Evolutionary conservation across 2,329 filamentous ascomycete species (phyloP), one percentile per base, ranked within the genome.

Genomic region (Aspergillus sp.): DNA sequence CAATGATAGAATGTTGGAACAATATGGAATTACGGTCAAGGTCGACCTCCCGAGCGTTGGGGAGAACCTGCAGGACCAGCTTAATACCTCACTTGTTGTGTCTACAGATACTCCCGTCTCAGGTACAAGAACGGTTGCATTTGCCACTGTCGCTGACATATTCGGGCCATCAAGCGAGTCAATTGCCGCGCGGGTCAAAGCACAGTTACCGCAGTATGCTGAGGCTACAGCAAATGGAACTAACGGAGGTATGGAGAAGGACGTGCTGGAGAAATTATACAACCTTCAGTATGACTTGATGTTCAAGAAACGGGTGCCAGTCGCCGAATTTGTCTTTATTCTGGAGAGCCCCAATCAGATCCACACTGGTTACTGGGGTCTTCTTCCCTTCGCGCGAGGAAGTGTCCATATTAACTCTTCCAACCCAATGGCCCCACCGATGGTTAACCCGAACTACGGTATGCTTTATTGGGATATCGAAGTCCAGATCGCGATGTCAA

Each of bases 61-160:
- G 13, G 78, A 80, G 58, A 82, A 82, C 60, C 70, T 82, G 59
- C 81, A 83, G 59, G 81, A 83, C 55, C 79, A 80, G 48, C 70
- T 65, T 9, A 72, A 72, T 61, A 71, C 65, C 39, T 65, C 57
- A 13, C 36, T 38, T 38, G 63, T 21, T 8, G 52, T 69, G 15
- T 57, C 54, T 55, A 62, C 28, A 25, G 64, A 39, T 53, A 61
- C 6, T 57, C 65, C 48, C 23, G 39, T 15, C 57, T 57, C 13
- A 66, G 63, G 39, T 36, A 59, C 32, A 63, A 67, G 1, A 57
- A 55, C 12, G 58, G 69, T 70, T 4, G 55, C 67, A 12, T 72
- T 69, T 12, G 65, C 66, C 2, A 66, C 65, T 3, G 65, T 57
- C 5, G 48, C 52, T 4, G 65, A 73, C 23, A 59, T 73, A 7